A percentile compares a stretch with the other conserved stretches of the same genome.
These are phyloP conservation scores for Prinsepia uniflora DNA, from an alignment of 306 rosid species.

Conservation along the genomic window DNA sequence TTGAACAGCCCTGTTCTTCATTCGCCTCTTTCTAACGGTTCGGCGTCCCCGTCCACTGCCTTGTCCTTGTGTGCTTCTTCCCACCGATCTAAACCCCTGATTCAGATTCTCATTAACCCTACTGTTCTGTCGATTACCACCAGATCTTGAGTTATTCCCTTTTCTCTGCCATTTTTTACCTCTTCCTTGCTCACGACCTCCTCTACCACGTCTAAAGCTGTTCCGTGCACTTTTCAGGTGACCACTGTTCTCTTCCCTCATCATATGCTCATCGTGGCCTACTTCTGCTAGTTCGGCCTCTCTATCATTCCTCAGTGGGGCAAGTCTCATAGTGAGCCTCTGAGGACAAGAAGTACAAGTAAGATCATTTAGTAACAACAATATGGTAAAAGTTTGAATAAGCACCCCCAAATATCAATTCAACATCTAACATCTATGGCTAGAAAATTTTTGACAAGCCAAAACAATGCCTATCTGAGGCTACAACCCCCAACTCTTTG, in stretches of 20 bases:
- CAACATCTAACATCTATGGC: background rate
- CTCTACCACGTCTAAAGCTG: constrained; percentile 66
- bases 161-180: constrained; percentile 56
- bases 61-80: constrained; percentile 48
- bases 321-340: constrained; percentile 62
- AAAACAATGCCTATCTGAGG: no score
- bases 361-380: background rate
- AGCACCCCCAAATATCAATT: background rate
- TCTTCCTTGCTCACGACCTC: constrained; percentile 62
- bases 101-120: constrained; percentile 41
- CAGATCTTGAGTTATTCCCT: constrained; percentile 42
- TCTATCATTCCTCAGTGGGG: constrained; percentile 42
- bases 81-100: constrained; percentile 53
- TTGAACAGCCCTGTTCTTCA: constrained; percentile 60
- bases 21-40: constrained; percentile 77
- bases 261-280: constrained; percentile 35
- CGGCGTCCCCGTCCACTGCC: constrained; percentile 86
- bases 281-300: constrained; percentile 46
- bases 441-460: background rate
- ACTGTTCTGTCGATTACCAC: constrained; percentile 33
- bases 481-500: background rate
- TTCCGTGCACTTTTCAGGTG: constrained; percentile 47
- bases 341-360: constrained; percentile 24
- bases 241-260: constrained; percentile 40
- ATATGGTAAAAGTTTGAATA: background rate